Percentiles rank a stretch among this genome's conserved stretches.
These are phyloP conservation scores for Cadophora luteo-olivacea DNA, from an alignment of 2,329 filamentous ascomycete species.

Conservation along the genomic window DNA sequence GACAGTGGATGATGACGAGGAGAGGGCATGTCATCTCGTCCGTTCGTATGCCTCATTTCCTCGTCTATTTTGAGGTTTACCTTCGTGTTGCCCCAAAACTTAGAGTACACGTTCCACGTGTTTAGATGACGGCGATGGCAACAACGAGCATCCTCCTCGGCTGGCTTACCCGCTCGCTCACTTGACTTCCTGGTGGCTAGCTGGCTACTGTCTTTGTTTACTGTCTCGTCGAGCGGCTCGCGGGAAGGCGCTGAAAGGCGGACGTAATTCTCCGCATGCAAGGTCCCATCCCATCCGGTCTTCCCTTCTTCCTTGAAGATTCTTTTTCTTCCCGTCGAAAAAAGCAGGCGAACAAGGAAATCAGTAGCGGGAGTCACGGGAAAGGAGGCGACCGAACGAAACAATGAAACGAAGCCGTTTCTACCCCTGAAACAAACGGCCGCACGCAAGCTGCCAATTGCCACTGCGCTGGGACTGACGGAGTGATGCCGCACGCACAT, in stretches of 20 bases:
- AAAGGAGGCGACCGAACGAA: background rate
- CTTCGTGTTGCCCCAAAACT: background rate
- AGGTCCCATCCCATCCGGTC: background rate
- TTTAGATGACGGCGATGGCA: background rate
- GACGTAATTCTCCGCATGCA: background rate
- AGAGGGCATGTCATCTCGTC: background rate
- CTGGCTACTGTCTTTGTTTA: background rate
- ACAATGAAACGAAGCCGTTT: background rate
- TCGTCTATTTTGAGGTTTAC: background rate
- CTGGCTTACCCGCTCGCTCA: background rate
- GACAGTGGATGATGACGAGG: background rate
- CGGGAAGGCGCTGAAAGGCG: background rate
- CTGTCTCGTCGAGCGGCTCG: background rate
- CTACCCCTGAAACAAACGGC: background rate
- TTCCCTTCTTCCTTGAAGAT: background rate
- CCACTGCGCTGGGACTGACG: slow-evolving; percentile 7
- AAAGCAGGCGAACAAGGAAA: too few species aligned
- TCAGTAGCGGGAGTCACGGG: background rate
- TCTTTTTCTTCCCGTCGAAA: too few species aligned
- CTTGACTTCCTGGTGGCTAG: background rate
- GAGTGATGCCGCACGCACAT: background rate
- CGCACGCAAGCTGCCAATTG: slow-evolving; percentile 1
- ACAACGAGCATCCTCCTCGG: background rate
- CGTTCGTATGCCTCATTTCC: background rate
- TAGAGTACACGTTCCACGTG: background rate